These are phyloP conservation scores for Leccinum olivaceoglutinosum DNA, from an alignment of 1,284 basidiomycete species.

Conservation along the genomic window DNA sequence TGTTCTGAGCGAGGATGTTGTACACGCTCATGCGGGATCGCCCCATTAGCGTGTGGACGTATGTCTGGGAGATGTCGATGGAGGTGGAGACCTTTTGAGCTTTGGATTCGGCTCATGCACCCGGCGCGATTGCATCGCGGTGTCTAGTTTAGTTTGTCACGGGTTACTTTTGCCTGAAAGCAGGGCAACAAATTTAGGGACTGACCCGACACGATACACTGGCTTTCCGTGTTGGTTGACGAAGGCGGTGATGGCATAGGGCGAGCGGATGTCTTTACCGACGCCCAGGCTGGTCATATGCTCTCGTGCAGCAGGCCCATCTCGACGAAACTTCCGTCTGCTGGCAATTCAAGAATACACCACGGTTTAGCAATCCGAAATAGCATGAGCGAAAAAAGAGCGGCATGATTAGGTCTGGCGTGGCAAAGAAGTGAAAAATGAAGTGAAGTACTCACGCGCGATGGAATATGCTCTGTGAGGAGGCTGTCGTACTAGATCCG, in stretches of 20 bases:
- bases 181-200: constrained; percentile 9
- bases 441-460: constrained; percentile 12
- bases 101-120: constrained; percentile 30
- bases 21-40: constrained; percentile 66
- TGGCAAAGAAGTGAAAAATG: not conserved
- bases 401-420: not conserved
- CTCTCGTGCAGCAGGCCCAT: constrained; percentile 69
- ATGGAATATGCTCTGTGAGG: constrained; percentile 23
- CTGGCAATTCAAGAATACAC: constrained; percentile 30
- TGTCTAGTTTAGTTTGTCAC: constrained; percentile 32
- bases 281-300: constrained; percentile 67
- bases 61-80: constrained; percentile 17
- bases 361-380: constrained; percentile 5
- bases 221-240: constrained; percentile 72
- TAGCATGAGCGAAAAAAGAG: not conserved
- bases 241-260: constrained; percentile 72
- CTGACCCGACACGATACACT: constrained; percentile 71
- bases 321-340: constrained; percentile 71
- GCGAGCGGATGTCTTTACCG: constrained; percentile 60
- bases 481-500: too few species aligned
- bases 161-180: constrained; percentile 6
- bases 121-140: constrained; percentile 52
- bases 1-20: constrained; percentile 48
- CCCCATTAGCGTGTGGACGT: constrained; percentile 24
- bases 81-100: constrained; percentile 31